Evolutionary conservation across 805 yeast genomes (phyloP).

Genomic region (Wickerhamiella occidentalis): DNA sequence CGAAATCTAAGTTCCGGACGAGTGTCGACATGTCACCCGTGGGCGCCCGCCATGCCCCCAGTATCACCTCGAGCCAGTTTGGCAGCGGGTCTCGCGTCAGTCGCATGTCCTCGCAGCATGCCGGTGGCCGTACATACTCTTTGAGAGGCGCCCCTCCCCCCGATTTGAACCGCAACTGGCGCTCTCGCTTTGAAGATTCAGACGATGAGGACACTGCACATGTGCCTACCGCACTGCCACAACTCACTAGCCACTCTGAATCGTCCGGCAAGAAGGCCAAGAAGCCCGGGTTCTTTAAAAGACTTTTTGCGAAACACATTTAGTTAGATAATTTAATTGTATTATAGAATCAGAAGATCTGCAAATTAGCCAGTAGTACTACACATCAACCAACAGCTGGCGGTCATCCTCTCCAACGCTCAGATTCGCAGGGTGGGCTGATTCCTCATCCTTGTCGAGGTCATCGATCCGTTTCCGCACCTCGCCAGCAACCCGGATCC

Average conservation of each 20-base stretch:
- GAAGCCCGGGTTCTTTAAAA: constrained; percentile 19
- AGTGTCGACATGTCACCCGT: neutral
- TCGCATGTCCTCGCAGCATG: neutral
- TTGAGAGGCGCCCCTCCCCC: constrained; percentile 10
- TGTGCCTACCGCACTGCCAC: constrained; percentile 7
- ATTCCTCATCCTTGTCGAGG: constrained; percentile 27
- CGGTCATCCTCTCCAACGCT: constrained; percentile 26
- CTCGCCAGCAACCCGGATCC: constrained; percentile 79
- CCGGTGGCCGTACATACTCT: constrained; percentile 9
- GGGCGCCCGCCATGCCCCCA: neutral
- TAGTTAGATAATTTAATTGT: neutral
- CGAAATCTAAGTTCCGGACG: constrained; percentile 1
- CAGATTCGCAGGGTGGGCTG: constrained; percentile 18
- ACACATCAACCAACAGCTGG: constrained; percentile 25
- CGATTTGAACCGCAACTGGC: constrained; percentile 7
- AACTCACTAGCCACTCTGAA: neutral
- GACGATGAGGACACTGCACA: constrained; percentile 8
- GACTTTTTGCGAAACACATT: constrained; percentile 11
- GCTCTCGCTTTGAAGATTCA: constrained; percentile 11
- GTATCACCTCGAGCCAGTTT: constrained; percentile 3
- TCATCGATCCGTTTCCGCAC: constrained; percentile 76
- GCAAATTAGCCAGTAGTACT: too few species aligned
- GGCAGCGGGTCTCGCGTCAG: neutral
- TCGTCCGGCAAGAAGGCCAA: constrained; percentile 6
- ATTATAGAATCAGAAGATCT: neutral